Evolutionary conservation across 2,329 filamentous ascomycete genomes (phyloP), one percentile per base, ranked within the genome.

Genomic region (Clarireedia paspali): DNA sequence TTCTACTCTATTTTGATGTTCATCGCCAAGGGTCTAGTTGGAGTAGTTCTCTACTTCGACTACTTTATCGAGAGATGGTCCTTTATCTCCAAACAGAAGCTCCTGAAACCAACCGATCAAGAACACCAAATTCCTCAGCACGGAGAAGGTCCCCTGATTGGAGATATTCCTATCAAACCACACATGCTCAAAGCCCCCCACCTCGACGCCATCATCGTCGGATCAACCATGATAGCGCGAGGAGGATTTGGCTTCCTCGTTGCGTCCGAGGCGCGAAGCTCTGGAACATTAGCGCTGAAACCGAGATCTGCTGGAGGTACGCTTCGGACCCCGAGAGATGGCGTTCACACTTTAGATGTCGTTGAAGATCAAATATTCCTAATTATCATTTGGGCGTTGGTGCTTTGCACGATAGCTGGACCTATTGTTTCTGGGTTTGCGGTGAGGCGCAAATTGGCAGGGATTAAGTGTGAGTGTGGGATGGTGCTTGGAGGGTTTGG

Each of bases 231-330:
- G 88, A 80, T 87, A 0, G 82, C 88, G 0, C 76, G 88, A 15
- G 88, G 88, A 0, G 88, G 94, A 66, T 89, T 92, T 39, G 88
- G 88, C 0, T 90, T 90, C 59, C 69, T 92, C 39, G 89, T 94
- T 59, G 83, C 85, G 0, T 82, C 84, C 0, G 69, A 91, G 0
- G 85, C 85, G 0, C 77, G 88, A 63, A 76, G 72, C 44, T 72
- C 74, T 1, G 73, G 74, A 0, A 68, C 57, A 1, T 49, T 67
- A 12, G 54, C n/a, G 4, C 17, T 55, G 9, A 14, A 27, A 9
- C 30, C 38, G 15, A 15, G 5, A 5, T 6, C 10, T 7, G 7
- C 3, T 4, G 47, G 20, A 20, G 20, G 20, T 1, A 5, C 27
- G 3, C 2, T 12, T 10, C 20, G 17, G 4, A 1, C 6, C 9